Evolutionary conservation across 768 basidiomycete species (phyloP).

Genomic region (Gloeophyllum trabeum): DNA sequence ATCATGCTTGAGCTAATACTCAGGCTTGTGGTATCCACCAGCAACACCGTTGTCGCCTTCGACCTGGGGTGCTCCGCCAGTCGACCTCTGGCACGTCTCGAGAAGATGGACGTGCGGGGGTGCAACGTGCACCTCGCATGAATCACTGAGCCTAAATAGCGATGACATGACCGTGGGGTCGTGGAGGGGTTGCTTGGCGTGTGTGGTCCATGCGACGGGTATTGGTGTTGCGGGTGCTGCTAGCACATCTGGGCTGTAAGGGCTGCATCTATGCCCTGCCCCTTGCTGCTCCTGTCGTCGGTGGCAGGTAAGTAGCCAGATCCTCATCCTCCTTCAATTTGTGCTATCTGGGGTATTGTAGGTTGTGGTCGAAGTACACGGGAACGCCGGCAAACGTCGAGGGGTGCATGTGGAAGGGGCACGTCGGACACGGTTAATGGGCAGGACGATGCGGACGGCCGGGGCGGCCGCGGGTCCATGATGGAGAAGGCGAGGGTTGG

Average conservation of each 20-base stretch:
- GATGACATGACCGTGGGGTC: too few species aligned
- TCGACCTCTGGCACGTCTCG: constrained; percentile 15
- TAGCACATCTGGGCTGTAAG: neutral
- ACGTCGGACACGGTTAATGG: neutral
- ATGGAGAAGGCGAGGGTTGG: neutral
- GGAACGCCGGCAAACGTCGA: constrained; percentile 8
- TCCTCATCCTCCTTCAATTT: constrained; percentile 67
- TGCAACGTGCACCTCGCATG: constrained; percentile 28
- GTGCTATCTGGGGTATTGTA: constrained; percentile 27
- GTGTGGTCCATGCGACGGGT: constrained; percentile 19
- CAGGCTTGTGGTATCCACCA: constrained; percentile 15
- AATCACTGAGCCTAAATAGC: constrained; percentile 23
- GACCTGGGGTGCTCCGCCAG: constrained; percentile 5
- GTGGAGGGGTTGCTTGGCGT: constrained; percentile 9
- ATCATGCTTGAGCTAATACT: constrained; percentile 21
- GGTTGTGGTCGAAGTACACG: constrained; percentile 8
- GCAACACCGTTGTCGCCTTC: constrained; percentile 8
- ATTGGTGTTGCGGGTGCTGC: constrained; percentile 3
- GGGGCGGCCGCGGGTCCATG: constrained; percentile 3
- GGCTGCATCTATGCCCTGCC: constrained; percentile 3
- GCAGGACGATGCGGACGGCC: neutral
- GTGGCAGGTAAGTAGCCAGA: constrained; percentile 84
- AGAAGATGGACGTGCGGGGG: constrained; percentile 21
- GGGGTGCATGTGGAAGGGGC: neutral
- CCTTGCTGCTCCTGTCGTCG: constrained; percentile 52